A percentile compares a stretch with the other conserved stretches of the same genome.
phyloP scores from a whole-genome alignment of 148 eudicot species.

The Mesembryanthemum crystallinum region DNA sequence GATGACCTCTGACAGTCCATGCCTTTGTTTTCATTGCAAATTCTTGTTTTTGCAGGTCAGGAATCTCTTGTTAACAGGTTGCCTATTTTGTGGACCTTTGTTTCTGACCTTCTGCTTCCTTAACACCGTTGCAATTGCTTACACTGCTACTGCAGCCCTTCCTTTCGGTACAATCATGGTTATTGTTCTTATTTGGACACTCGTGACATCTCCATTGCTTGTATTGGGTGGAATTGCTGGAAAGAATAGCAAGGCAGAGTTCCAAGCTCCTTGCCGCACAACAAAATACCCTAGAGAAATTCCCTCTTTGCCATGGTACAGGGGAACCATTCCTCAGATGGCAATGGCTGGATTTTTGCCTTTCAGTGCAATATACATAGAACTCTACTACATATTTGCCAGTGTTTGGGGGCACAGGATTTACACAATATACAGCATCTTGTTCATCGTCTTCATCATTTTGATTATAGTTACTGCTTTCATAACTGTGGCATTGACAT shows the following conservation, averaged over 20 bases:
- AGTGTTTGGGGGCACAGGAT: constrained; percentile 41
- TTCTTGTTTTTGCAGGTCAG: constrained; percentile 27
- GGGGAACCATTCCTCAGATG: constrained; percentile 38
- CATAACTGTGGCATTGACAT: constrained; percentile 39
- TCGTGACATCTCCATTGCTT: constrained; percentile 36
- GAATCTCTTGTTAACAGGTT: constrained; percentile 38
- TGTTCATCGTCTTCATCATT: constrained; percentile 39
- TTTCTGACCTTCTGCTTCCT: constrained; percentile 38
- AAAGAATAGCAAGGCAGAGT: constrained; percentile 41
- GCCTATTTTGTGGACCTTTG: constrained; percentile 38
- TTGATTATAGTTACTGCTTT: constrained; percentile 35
- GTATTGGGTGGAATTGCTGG: constrained; percentile 39
- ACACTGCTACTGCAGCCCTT: constrained; percentile 38
- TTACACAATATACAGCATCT: constrained; percentile 35
- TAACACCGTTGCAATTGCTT: constrained; percentile 37
- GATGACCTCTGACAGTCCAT: not conserved
- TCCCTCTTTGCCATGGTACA: constrained; percentile 35
- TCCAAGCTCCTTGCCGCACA: constrained; percentile 42
- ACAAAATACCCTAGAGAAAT: constrained; percentile 34
- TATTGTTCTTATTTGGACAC: constrained; percentile 36
- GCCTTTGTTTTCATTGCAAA: not conserved
- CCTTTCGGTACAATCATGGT: constrained; percentile 37
- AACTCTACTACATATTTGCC: constrained; percentile 38
- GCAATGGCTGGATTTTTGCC: constrained; percentile 42
- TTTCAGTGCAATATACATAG: constrained; percentile 38